phyloP scores from a whole-genome alignment of 164 flowering plant species.

The Macadamia integrifolia region DNA sequence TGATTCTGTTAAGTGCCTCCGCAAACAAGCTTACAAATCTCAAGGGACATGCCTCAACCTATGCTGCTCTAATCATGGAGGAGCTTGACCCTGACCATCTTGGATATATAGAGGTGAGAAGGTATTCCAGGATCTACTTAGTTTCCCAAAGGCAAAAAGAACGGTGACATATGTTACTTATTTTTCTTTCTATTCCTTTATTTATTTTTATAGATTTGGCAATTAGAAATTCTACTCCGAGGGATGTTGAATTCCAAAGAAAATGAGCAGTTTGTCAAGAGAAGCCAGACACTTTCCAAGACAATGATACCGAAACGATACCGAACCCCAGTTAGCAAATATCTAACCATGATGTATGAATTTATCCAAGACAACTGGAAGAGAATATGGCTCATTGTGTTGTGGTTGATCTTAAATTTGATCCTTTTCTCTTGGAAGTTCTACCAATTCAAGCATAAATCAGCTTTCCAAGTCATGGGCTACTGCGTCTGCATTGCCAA shows the following conservation, averaged over 20 bases:
- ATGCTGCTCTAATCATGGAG: constrained; percentile 92
- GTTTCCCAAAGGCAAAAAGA: neutral
- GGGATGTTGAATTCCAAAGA: constrained; percentile 54
- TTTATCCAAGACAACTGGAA: constrained; percentile 60
- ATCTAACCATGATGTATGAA: constrained; percentile 31
- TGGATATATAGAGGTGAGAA: constrained; percentile 79
- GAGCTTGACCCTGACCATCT: constrained; percentile 88
- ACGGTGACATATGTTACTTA: neutral
- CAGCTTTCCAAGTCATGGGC: constrained; percentile 54
- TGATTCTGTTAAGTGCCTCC: constrained; percentile 81
- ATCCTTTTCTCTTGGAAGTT: constrained; percentile 63
- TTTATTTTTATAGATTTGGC: constrained; percentile 64
- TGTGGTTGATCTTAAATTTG: constrained; percentile 49
- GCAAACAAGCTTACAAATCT: constrained; percentile 77
- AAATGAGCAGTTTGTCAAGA: constrained; percentile 14
- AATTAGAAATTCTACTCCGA: constrained; percentile 67
- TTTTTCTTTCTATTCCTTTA: constrained; percentile 2
- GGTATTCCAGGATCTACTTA: neutral
- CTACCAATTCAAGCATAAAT: constrained; percentile 17
- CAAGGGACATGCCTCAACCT: constrained; percentile 56
- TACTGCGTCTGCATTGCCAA: constrained; percentile 82
- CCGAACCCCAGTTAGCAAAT: constrained; percentile 54
- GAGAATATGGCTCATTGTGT: constrained; percentile 55
- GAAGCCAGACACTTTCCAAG: constrained; percentile 40
- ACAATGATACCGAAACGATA: constrained; percentile 80